phyloP scores from a whole-genome alignment of 2,329 filamentous ascomycete species.

The Kalaharituber pfeilii region DNA sequence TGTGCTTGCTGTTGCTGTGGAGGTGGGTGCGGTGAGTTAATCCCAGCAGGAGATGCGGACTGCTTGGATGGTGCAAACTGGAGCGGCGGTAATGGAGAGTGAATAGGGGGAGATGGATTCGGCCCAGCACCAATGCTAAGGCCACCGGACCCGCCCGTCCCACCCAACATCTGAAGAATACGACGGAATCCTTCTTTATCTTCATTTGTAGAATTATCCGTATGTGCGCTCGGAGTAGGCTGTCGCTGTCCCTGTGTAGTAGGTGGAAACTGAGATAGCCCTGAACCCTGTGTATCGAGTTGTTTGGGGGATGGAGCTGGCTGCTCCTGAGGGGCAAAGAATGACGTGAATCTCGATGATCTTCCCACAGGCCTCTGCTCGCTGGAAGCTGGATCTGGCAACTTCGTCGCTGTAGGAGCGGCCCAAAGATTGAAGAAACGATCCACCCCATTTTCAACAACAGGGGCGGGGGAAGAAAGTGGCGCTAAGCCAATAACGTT shows the following conservation, averaged over 20 bases:
- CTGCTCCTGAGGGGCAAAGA: conserved; percentile 24
- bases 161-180: conserved; percentile 35
- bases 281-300: neutral
- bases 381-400: neutral
- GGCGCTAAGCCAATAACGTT: conserved; percentile 6
- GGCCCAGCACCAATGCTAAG: neutral
- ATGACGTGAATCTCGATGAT: conserved; percentile 35
- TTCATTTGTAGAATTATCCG: conserved; percentile 25
- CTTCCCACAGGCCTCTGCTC: neutral
- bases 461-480: conserved; percentile 15
- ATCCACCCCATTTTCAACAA: conserved; percentile 30
- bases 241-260: conserved; percentile 2
- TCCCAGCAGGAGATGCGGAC: neutral
- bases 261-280: neutral
- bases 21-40: neutral
- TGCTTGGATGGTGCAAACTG: neutral
- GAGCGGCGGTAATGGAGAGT: neutral
- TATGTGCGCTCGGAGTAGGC: conserved; percentile 20
- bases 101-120: neutral
- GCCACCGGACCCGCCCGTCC: conserved; percentile 17
- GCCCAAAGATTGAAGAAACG: conserved; percentile 34
- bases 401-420: conserved; percentile 20
- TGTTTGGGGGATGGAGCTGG: conserved; percentile 8
- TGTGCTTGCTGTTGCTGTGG: conserved; percentile 3
- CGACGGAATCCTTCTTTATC: conserved; percentile 37